These are phyloP conservation scores for Arctium lappa DNA, from an alignment of 129 eudicot genomes.

Conservation along the genomic window DNA sequence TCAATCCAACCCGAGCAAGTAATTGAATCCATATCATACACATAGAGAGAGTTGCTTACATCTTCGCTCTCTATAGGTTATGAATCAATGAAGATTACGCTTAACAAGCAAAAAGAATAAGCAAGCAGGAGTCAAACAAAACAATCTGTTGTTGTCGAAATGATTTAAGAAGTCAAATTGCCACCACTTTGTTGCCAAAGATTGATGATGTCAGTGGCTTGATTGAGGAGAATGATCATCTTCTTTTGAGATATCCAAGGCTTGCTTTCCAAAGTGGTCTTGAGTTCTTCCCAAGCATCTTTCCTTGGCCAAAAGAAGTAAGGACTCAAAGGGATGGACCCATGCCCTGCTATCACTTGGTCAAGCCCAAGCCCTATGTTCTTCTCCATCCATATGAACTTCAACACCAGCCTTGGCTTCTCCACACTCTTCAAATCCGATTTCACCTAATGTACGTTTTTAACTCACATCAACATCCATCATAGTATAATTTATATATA, in stretches of 20 bases:
- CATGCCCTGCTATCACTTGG: conserved; percentile 80
- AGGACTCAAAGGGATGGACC: conserved; percentile 88
- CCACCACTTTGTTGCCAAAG: conserved; percentile 99
- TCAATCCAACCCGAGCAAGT: not conserved
- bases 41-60: not conserved
- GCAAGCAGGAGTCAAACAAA: not conserved
- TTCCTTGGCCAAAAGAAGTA: conserved; percentile 99
- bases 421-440: conserved; percentile 24
- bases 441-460: conserved; percentile 8
- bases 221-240: conserved; percentile 95
- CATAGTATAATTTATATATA: not conserved
- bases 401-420: conserved; percentile 80
- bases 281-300: conserved; percentile 99
- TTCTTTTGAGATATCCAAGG: conserved; percentile 96
- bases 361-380: conserved; percentile 92
- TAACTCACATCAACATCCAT: not conserved
- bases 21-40: not conserved
- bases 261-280: conserved; percentile 84
- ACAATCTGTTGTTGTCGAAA: not conserved
- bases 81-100: not conserved
- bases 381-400: conserved; percentile 99
- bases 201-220: conserved; percentile 96
- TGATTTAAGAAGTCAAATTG: conserved; percentile 50
- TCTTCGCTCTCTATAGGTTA: not conserved
- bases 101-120: not conserved